Base-by-base conservation (phyloP, 208 protist genomes). In the Leishmania major region DNA sequence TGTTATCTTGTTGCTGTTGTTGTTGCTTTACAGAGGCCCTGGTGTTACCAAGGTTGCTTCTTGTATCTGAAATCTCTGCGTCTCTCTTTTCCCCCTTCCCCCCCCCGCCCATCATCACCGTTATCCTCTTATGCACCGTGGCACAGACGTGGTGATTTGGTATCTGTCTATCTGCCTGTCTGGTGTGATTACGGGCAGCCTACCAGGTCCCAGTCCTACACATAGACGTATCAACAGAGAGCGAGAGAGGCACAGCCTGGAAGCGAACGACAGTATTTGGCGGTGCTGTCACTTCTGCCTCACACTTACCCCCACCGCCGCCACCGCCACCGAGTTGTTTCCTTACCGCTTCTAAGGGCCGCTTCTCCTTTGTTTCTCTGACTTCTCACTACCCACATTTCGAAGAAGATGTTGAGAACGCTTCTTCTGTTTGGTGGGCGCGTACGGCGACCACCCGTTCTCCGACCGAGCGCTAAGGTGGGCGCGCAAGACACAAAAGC, bases 351-450 rank as follows among this genome's bases (percentile, higher is more conserved):
- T 17, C 69, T 22, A 3, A 1, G 43, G 45, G 22, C 3, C 10
- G 45, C n/a, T 37, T 74, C 28, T 51, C 19, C 28, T 74, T 74
- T 51, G 25, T 74, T 74, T 8, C n/a, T 25, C 45, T 37, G 7
- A 8, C 19, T 53, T n/a, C 45, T 35, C 25, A 31, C 70, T 31
- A 28, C 31, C 28, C 45, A 19, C 45, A 74, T 37, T 51, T 51
- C 35, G 15, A 19, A 47, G 31, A 17, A 22, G 37, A 74, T 76
- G 67, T 28, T 64, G 67, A 35, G 53, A 35, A 74, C 55, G 5
- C 28, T 81, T 19, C 37, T 80, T 15, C 35, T 72, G 62, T 37
- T 80, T 11, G 62, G 62, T 40, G 60, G 77, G 10, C 77, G 77
- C 64, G 31, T 80, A 13, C 40, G 47, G n/a, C 59, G 51, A n/a